A percentile compares a stretch with the other conserved stretches of the same genome.
Conservation (phyloP, 495 filamentous ascomycete genomes). For the Annulohypoxylon stygium region DNA sequence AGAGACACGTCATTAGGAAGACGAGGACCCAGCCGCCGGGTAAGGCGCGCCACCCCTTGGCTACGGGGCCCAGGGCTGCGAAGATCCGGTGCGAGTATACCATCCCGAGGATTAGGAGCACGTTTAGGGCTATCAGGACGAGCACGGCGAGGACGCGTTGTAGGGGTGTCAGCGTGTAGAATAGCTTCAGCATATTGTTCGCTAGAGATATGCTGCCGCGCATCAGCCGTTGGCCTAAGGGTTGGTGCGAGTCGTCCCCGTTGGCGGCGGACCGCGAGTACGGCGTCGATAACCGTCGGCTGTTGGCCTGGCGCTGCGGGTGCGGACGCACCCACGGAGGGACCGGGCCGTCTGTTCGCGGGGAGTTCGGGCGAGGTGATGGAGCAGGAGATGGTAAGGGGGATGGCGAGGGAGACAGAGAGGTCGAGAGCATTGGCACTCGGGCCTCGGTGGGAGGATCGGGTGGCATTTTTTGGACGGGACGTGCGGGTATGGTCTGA, state of each 20-base stretch:
- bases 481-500: conserved; percentile 3
- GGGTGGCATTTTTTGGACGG: conserved; percentile 43
- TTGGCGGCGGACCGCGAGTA: conserved; percentile 45
- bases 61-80: conserved; percentile 74
- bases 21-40: conserved; percentile 81
- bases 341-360: conserved; percentile 18
- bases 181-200: conserved; percentile 48
- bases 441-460: conserved; percentile 43
- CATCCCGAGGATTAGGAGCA: conserved; percentile 74
- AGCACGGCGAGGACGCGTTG: conserved; percentile 71
- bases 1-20: conserved; percentile 80
- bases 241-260: conserved; percentile 34
- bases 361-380: conserved; percentile 32
- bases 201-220: conserved; percentile 28
- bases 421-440: conserved; percentile 44
- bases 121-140: conserved; percentile 62
- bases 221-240: conserved; percentile 43
- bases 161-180: conserved; percentile 64
- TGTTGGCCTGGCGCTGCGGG: conserved; percentile 25
- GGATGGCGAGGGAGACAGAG: conserved; percentile 23
- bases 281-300: conserved; percentile 34
- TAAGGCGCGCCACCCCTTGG: conserved; percentile 77
- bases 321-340: conserved; percentile 42
- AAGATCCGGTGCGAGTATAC: conserved; percentile 84
- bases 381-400: conserved; percentile 32